These are phyloP conservation scores for Paxillus rubicundulus DNA, from an alignment of 768 basidiomycete species.

Conservation along the genomic window DNA sequence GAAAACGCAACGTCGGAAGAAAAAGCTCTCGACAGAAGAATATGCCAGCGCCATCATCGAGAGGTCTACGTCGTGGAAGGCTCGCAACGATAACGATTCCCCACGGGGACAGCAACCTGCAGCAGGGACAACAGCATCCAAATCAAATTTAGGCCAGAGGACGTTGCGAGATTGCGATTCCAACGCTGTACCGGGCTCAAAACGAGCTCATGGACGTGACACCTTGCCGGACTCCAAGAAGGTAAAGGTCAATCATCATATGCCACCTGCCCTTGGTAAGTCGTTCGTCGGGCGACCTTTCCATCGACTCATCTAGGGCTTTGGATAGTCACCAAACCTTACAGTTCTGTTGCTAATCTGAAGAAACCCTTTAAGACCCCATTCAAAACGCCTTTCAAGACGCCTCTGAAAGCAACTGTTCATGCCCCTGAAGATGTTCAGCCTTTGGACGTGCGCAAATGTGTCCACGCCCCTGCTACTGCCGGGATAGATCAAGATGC, in stretches of 20 bases:
- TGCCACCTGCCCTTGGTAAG: slow-evolving; percentile 27
- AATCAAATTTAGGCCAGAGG: slow-evolving; percentile 11
- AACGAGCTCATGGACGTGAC: slow-evolving; percentile 15
- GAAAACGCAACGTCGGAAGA: slow-evolving; percentile 50
- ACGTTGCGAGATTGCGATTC: slow-evolving; percentile 22
- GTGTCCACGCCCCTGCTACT: background rate
- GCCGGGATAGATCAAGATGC: background rate
- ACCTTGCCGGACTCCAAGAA: slow-evolving; percentile 19
- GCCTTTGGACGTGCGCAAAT: background rate
- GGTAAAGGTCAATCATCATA: slow-evolving; percentile 14
- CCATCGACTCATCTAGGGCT: background rate
- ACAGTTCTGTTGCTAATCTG: slow-evolving; percentile 39
- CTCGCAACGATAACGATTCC: slow-evolving; percentile 28
- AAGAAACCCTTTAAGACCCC: slow-evolving; percentile 53
- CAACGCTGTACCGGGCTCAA: slow-evolving; percentile 18
- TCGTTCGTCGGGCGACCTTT: background rate
- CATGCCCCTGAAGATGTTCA: background rate
- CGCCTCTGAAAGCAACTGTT: slow-evolving; percentile 12
- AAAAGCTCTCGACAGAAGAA: slow-evolving; percentile 46
- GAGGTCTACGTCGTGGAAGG: slow-evolving; percentile 13
- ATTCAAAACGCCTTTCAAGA: slow-evolving; percentile 36
- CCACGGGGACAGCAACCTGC: slow-evolving; percentile 3
- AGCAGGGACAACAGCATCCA: background rate
- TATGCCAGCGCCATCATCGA: slow-evolving; percentile 26
- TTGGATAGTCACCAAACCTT: slow-evolving; percentile 45